phyloP scores from a whole-genome alignment of 2,329 filamentous ascomycete genomes.

The Amauroascus verrucosus region DNA sequence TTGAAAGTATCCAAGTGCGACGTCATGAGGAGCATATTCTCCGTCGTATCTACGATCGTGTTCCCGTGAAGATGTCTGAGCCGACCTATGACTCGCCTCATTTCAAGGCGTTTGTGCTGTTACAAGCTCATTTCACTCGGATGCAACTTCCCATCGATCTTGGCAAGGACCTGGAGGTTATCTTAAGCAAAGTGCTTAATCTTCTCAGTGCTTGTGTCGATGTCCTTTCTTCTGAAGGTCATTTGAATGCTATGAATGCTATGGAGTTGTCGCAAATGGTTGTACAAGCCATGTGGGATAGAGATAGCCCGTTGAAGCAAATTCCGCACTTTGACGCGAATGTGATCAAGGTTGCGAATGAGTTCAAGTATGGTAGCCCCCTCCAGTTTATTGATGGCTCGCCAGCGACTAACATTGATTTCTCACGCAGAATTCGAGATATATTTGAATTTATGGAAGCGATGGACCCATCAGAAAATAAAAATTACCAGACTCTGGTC shows the following conservation, averaged over 20 bases:
- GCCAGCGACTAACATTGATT: slow-evolving; percentile 13
- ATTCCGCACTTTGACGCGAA: slow-evolving; percentile 88
- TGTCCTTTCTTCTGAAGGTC: slow-evolving; percentile 87
- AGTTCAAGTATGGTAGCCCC: slow-evolving; percentile 54
- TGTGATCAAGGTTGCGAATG: slow-evolving; percentile 70
- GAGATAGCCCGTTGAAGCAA: slow-evolving; percentile 91
- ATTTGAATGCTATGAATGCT: slow-evolving; percentile 92
- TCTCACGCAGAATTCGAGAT: slow-evolving; percentile 62
- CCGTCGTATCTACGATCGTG: slow-evolving; percentile 82
- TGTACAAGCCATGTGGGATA: slow-evolving; percentile 98
- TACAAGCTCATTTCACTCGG: slow-evolving; percentile 93
- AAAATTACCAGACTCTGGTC: slow-evolving; percentile 66
- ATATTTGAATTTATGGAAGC: slow-evolving; percentile 98
- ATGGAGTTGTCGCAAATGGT: slow-evolving; percentile 99
- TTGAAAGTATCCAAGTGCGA: slow-evolving; percentile 87
- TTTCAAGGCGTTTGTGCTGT: slow-evolving; percentile 94
- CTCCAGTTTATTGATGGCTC: background rate
- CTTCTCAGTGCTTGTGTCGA: slow-evolving; percentile 88
- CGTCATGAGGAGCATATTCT: slow-evolving; percentile 83
- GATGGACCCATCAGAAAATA: slow-evolving; percentile 92
- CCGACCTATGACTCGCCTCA: slow-evolving; percentile 83
- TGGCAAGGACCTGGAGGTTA: slow-evolving; percentile 85
- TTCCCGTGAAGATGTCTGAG: slow-evolving; percentile 90
- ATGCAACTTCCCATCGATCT: slow-evolving; percentile 95
- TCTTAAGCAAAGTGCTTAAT: slow-evolving; percentile 74